Evolutionary conservation across 1,284 basidiomycete genomes (phyloP), one percentile per base, ranked within the genome.

Genomic region (Thecaphora thlaspeos): DNA sequence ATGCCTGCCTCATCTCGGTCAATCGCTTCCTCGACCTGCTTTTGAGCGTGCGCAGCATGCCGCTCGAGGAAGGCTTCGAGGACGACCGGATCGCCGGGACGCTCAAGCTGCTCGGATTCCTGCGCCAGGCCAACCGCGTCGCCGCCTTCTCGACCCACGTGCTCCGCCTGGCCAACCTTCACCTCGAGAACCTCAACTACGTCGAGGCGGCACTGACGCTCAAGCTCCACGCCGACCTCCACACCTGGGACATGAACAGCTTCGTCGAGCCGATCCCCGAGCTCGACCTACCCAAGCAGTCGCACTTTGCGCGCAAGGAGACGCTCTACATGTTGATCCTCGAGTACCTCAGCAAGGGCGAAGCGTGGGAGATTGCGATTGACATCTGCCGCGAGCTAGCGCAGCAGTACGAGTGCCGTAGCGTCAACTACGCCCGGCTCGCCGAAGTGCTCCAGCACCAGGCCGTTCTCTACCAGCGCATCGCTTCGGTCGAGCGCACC

Each of bases 31-130:
- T 98, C 32, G 91, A 95, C 69, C 83, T 98, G n/a, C 81, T 97
- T 36, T 82, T 96, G 19, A 91, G 86, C 53, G 87, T 97, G 8
- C 85, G 91, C n/a, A 91, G 87, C 54, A 81, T 98, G n/a, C 72
- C 72, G 1, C 37, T 68, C 19, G 72, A 71, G 46, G 68, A 71
- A 47, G 72, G 72, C 37, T 75, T 60, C 54, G 72, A 75, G 43
- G 93, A 97, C 75, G 94, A 98, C 74, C 86, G 91, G 22, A 88
- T 94, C 21, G 91, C 92, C 61, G 91, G 91, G 5, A 94, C 91
- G 22, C 83, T 95, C 51, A 86, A 90, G 37, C 48, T 75, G 53
- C 67, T 75, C 18, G 72, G 72, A 39, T 75, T 75, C 61, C 46
- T 75, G 46, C 56, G 71, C 17, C 72, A 73, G 48, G 66, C 72